These are phyloP conservation scores for Globisporangium heterothallicum DNA, from an alignment of 352 stramenopile genomes.

Conservation along the genomic window DNA sequence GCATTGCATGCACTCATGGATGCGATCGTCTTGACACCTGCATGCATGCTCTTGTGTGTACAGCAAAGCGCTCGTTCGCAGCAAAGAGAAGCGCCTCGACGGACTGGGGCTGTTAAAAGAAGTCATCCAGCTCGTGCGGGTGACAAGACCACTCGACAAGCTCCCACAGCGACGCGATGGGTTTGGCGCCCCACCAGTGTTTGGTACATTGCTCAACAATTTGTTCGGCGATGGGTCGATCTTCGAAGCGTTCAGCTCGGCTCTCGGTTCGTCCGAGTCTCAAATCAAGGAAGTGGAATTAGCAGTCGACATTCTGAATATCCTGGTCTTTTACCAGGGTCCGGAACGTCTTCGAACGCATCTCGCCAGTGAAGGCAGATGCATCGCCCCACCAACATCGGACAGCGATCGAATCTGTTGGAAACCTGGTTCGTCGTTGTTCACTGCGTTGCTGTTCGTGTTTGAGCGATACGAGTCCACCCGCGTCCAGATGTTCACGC, in stretches of 20 bases:
- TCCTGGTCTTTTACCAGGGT: constrained; percentile 64
- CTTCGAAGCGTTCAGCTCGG: constrained; percentile 45
- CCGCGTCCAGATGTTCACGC: constrained; percentile 58
- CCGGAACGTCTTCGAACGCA: constrained; percentile 61
- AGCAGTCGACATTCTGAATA: constrained; percentile 63
- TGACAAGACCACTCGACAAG: constrained; percentile 63
- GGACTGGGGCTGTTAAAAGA: constrained; percentile 67
- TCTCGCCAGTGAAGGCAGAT: constrained; percentile 67
- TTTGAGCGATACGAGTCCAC: constrained; percentile 63
- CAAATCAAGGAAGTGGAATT: constrained; percentile 39
- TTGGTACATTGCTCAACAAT: constrained; percentile 55
- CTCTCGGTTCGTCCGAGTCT: constrained; percentile 45
- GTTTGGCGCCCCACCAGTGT: constrained; percentile 48
- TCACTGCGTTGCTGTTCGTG: constrained; percentile 60
- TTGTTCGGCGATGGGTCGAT: constrained; percentile 61
- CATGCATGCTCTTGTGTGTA: background rate
- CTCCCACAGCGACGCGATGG: constrained; percentile 46
- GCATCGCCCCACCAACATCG: constrained; percentile 43
- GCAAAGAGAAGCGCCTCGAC: constrained; percentile 31
- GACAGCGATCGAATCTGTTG: constrained; percentile 65
- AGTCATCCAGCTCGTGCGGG: constrained; percentile 57
- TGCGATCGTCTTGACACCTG: constrained; percentile 5
- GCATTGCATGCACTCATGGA: no score
- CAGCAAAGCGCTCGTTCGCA: constrained; percentile 47
- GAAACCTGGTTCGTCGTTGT: constrained; percentile 61